Conservation (phyloP, 768 basidiomycete genomes). For the Mycena maculata region DNA sequence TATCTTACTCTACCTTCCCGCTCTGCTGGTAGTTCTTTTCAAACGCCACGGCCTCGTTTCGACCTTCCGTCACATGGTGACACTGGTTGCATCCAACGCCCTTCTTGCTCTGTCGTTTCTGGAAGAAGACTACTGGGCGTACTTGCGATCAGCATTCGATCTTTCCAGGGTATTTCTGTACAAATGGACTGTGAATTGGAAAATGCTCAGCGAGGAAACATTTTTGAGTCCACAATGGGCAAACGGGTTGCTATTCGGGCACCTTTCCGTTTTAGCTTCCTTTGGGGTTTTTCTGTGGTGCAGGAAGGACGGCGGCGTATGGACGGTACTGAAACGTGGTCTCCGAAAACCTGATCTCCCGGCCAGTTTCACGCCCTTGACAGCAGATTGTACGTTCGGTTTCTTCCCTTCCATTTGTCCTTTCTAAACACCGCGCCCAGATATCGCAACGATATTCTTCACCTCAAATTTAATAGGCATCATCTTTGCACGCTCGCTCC, state of each 20-base stretch:
- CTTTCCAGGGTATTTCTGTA: conserved; percentile 90
- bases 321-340: conserved; percentile 64
- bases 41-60: conserved; percentile 71
- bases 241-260: conserved; percentile 70
- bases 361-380: conserved; percentile 58
- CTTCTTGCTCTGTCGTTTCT: conserved; percentile 81
- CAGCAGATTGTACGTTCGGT: conserved; percentile 71
- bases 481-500: conserved; percentile 90
- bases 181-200: conserved; percentile 99
- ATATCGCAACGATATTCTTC: conserved; percentile 83
- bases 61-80: conserved; percentile 63
- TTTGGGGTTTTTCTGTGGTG: conserved; percentile 88
- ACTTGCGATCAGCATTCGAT: conserved; percentile 85
- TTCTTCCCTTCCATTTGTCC: conserved; percentile 2
- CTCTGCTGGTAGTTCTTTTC: conserved; percentile 84
- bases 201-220: conserved; percentile 79
- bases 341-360: conserved; percentile 62
- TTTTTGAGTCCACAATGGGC: conserved; percentile 80
- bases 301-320: conserved; percentile 73
- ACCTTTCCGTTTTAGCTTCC: conserved; percentile 65
- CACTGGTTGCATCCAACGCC: conserved; percentile 63
- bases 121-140: conserved; percentile 65
- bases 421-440: conserved; percentile 56
- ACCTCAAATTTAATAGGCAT: conserved; percentile 95
- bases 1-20: conserved; percentile 89